These are phyloP conservation scores for Euptelea pleiosperma DNA, from an alignment of 164 flowering plant species.

Conservation along the genomic window DNA sequence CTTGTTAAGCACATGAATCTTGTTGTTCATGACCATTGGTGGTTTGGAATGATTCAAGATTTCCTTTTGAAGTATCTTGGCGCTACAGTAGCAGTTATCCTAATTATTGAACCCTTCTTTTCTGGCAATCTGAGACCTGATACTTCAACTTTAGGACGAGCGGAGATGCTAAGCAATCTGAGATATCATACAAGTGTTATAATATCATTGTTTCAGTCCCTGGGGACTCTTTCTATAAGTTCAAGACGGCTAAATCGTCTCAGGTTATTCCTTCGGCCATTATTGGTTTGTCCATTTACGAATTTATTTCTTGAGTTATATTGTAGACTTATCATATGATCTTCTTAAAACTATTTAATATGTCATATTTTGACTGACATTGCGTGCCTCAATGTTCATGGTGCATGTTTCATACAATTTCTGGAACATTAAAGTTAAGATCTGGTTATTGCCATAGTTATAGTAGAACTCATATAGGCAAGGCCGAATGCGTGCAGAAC, in stretches of 20 bases:
- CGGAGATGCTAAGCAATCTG: slow-evolving; percentile 95
- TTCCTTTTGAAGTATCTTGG: slow-evolving; percentile 96
- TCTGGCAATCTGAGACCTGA: slow-evolving; percentile 88
- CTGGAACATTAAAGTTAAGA: not conserved
- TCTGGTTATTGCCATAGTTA: not conserved
- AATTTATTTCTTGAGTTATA: not conserved
- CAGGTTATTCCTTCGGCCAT: too few species aligned
- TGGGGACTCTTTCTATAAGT: slow-evolving; percentile 95
- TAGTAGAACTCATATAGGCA: not conserved
- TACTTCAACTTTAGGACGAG: slow-evolving; percentile 89
- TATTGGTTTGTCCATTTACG: slow-evolving; percentile 1
- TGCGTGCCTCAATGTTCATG: too few species aligned
- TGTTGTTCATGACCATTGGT: slow-evolving; percentile 97
- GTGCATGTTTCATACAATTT: too few species aligned
- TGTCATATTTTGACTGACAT: not conserved
- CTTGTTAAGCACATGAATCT: slow-evolving; percentile 68
- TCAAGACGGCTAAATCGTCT: slow-evolving; percentile 87
- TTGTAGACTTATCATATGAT: not conserved
- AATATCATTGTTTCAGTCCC: slow-evolving; percentile 85
- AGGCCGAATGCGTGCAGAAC: not conserved
- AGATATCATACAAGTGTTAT: slow-evolving; percentile 99
- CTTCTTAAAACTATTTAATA: not conserved
- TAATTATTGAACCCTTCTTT: slow-evolving; percentile 97
- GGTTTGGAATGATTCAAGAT: slow-evolving; percentile 99
- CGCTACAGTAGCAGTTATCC: slow-evolving; percentile 92